Percentiles rank a stretch among this genome's conserved stretches.
These are phyloP conservation scores for Exophiala oligosperma DNA, from an alignment of 2,329 filamentous ascomycete genomes.

Conservation along the genomic window DNA sequence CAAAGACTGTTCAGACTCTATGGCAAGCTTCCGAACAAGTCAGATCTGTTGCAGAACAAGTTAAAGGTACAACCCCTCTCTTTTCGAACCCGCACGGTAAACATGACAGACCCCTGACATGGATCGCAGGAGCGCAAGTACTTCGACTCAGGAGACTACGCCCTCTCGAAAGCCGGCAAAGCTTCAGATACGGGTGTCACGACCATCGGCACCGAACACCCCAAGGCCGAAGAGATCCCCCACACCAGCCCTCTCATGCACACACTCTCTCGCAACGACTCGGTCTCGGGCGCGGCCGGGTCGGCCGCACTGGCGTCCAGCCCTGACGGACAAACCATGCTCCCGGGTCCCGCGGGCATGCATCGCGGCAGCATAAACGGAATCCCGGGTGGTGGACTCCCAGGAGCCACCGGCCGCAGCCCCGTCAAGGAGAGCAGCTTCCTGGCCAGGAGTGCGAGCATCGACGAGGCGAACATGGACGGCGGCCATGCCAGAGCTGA, in stretches of 20 bases:
- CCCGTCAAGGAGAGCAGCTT: conserved; percentile 90
- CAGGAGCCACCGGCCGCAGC: conserved; percentile 62
- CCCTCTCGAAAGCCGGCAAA: conserved; percentile 95
- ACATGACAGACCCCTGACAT: background rate
- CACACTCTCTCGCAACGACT: conserved; percentile 44
- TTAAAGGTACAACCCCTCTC: conserved; percentile 63
- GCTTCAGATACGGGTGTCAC: conserved; percentile 91
- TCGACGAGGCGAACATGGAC: conserved; percentile 51
- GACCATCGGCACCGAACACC: conserved; percentile 90
- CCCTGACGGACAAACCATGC: conserved; percentile 31
- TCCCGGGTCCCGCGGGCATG: conserved; percentile 31
- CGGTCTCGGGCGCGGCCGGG: conserved; percentile 28
- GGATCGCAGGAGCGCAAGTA: conserved; percentile 80
- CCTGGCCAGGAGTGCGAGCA: conserved; percentile 78
- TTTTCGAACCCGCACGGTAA: background rate
- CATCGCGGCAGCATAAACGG: conserved; percentile 49
- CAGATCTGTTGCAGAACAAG: conserved; percentile 95
- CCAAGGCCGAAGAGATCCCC: conserved; percentile 91
- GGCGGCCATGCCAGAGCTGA: conserved; percentile 49
- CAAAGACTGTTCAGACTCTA: conserved; percentile 96
- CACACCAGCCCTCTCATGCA: conserved; percentile 69
- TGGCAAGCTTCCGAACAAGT: conserved; percentile 95
- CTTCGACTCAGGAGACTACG: conserved; percentile 95
- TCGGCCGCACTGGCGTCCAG: conserved; percentile 31
- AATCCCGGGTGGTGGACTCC: conserved; percentile 32